Conservation (phyloP, 176 grass and related monocot genomes). For the Oryza coarctata region DNA sequence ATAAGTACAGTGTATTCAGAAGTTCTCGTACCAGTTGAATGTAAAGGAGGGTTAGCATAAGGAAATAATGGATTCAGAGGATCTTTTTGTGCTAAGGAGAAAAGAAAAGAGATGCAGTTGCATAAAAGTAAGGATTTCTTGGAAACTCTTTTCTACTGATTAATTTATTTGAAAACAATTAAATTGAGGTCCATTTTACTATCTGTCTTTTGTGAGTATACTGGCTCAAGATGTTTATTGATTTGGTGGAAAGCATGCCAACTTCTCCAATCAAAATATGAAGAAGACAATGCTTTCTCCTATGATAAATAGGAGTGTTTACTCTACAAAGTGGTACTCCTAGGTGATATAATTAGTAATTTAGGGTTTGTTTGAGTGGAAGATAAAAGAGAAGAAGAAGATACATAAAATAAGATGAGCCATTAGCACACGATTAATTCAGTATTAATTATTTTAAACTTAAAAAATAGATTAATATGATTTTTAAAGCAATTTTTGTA, state of each 20-base stretch:
- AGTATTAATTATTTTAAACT: too few relatives aligned
- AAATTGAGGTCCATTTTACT: constrained; percentile 16
- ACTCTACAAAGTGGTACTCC: not conserved
- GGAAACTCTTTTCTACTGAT: not conserved
- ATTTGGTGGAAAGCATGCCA: not conserved
- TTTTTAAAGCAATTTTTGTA: too few relatives aligned
- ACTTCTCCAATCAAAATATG: constrained; percentile 16
- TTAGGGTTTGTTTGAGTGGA: too few relatives aligned
- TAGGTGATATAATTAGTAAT: not conserved
- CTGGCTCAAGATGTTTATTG: not conserved
- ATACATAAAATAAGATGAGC: too few relatives aligned
- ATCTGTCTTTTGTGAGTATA: not conserved
- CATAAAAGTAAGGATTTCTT: not conserved
- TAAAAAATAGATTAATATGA: too few relatives aligned
- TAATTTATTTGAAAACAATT: constrained; percentile 7
- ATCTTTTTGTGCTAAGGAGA: not conserved
- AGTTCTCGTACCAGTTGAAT: not conserved
- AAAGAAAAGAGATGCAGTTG: not conserved
- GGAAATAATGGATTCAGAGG: not conserved
- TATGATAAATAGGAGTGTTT: not conserved
- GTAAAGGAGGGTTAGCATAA: not conserved
- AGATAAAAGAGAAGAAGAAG: too few relatives aligned
- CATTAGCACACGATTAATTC: too few relatives aligned
- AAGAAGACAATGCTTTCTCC: not conserved
- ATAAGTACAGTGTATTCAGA: not conserved